Base-by-base conservation (phyloP, 352 stramenopile species). In the Poterioochromonas sp. region DNA sequence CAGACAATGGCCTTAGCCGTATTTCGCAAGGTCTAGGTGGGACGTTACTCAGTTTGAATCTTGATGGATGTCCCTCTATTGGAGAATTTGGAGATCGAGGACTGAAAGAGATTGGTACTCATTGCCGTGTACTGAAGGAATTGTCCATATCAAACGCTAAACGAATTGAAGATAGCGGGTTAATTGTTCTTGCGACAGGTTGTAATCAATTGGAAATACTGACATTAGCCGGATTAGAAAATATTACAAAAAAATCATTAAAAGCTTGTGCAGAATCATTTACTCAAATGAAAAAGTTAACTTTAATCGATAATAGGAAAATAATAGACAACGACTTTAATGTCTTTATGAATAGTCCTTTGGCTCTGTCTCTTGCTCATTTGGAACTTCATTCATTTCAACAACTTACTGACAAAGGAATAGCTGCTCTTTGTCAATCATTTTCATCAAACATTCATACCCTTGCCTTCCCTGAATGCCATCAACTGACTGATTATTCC, bases 71-170 rank as follows among this genome's bases (percentile, higher is more conserved):
- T 78, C 76, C 79, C 51, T 81, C 84, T 18, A 83, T 95, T 0
- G 90, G 90, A 43, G 90, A 96, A 81, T 96, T 93, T 79, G 92
- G 92, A 0, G 92, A 97, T 85, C 91, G 93, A 79, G 90, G 89
- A 37, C 83, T 97, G 8, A 80, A 94, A 35, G 90, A 93, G 82
- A 85, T 97, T 22, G 92, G 91, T 1, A 84, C 85, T 53, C 89
- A 85, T 81, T 95, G 91, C 78, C 80, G 83, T 0, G 82, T 89
- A 73, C 81, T 97, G 40, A 82, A 81, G 22, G 82, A 89, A 22
- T 80, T 97, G 0, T 87, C 95, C 69, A 83, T 96, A 11, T 91
- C 90, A 76, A 90, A 90, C 0, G 95, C 91, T 78, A 89, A 89
- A 20, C 90, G 95, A 76, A 90, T 95, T 0, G 88, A 92, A 34